Evolutionary conservation across 768 basidiomycete species (phyloP), one percentile per base, ranked within the genome.

Genomic region (Agaricus blazei): DNA sequence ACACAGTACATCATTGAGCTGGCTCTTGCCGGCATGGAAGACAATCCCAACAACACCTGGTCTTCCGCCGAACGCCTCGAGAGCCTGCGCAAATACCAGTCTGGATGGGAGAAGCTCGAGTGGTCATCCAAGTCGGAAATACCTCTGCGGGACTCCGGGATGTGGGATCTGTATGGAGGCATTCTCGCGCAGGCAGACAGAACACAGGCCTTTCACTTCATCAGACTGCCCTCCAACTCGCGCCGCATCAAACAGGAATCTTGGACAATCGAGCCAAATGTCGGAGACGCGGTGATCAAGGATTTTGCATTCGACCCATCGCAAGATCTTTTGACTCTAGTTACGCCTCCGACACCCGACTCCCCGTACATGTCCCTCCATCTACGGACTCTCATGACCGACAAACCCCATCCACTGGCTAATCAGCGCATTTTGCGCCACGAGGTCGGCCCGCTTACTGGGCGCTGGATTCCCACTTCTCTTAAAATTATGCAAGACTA

Each of bases 251-350:
- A 75, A 49, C 71, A 75, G 47, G 68, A 68, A 37, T 60, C 67
- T 14, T 84, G 83, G 83, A 64, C 65, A 4, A 55, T 80, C 15
- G 63, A 68, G 23, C 60, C 60, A 14, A 55, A 62, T 42, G 60
- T 71, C 52, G 69, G 68, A 3, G 59, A 78, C 11, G 36, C 36
- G 57, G 19, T 14, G 61, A 83, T 11, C 74, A 79, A n/a, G 34
- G 84, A 85, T 60, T 84, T 84, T 59, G 74, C 72, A 6, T 77
- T 89, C 72, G 87, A 88, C 63, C 82, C 84, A 15, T 75, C 81
- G 24, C 85, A 86, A 61, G 81, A 88, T 64, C 72, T 89, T 31
- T 71, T 87, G 8, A 74, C 86, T 7, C 58, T 81, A 15, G 66
- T 84, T 5, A 75, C 79, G 60, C 65, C 60, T 27, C 72, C 72